Percentiles rank a stretch among this genome's conserved stretches.
Evolutionary conservation across 768 basidiomycete genomes (phyloP).

Genomic region (Panaeolus papilionaceus): DNA sequence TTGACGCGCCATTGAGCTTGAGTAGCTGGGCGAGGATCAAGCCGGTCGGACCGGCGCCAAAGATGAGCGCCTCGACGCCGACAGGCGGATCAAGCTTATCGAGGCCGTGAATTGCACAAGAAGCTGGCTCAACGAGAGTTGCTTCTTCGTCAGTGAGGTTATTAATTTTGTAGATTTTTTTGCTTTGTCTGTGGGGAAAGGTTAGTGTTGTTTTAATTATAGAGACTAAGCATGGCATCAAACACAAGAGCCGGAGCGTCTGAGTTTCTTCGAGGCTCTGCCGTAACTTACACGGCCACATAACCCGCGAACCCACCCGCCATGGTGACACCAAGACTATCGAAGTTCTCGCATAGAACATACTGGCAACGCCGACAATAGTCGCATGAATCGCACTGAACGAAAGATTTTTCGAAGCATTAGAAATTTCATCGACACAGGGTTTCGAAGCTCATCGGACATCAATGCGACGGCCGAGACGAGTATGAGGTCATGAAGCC

Average conservation of each 20-base stretch:
- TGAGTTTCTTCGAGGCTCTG: slow-evolving; percentile 76
- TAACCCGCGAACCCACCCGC: slow-evolving; percentile 93
- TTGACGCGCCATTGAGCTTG: slow-evolving; percentile 84
- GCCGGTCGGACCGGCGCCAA: slow-evolving; percentile 33
- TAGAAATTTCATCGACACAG: slow-evolving; percentile 10
- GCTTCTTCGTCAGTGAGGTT: slow-evolving; percentile 90
- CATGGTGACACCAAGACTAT: slow-evolving; percentile 79
- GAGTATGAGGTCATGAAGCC: slow-evolving; percentile 17
- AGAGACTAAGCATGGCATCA: slow-evolving; percentile 69
- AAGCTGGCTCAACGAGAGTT: slow-evolving; percentile 87
- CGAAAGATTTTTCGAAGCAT: slow-evolving; percentile 2
- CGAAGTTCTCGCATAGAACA: slow-evolving; percentile 86
- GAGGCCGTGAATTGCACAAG: slow-evolving; percentile 91
- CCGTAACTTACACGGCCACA: slow-evolving; percentile 69
- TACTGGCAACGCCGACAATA: slow-evolving; percentile 84
- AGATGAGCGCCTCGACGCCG: slow-evolving; percentile 81
- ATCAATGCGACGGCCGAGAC: neutral
- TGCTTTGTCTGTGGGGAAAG: slow-evolving; percentile 23
- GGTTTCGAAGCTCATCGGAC: slow-evolving; percentile 17
- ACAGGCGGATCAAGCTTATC: slow-evolving; percentile 86
- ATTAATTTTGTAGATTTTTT: slow-evolving; percentile 87
- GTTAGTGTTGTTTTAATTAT: neutral
- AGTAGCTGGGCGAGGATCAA: slow-evolving; percentile 87
- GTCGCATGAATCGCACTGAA: slow-evolving; percentile 83
- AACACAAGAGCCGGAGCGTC: slow-evolving; percentile 90